phyloP scores from a whole-genome alignment of 2,329 filamentous ascomycete genomes.

The Ophiostoma montium region DNA sequence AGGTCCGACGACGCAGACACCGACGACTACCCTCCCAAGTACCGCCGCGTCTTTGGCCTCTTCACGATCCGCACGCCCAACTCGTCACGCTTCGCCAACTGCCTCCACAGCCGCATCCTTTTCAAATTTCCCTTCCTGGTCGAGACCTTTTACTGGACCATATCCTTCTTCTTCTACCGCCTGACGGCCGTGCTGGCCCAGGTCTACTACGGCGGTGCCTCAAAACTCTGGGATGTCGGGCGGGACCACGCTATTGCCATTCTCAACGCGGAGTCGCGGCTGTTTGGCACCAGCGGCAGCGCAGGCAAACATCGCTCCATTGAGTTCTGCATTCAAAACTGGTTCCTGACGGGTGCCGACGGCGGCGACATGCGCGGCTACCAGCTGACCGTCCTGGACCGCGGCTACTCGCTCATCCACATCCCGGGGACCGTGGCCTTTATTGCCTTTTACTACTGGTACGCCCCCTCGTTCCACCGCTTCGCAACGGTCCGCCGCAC shows the following conservation, averaged over 20 bases:
- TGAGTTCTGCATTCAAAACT: slow-evolving; percentile 30
- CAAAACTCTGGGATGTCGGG: slow-evolving; percentile 29
- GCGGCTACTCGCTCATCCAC: slow-evolving; percentile 34
- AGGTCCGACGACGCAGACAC: not conserved
- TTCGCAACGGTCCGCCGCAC: slow-evolving; percentile 25
- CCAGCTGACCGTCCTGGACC: slow-evolving; percentile 31
- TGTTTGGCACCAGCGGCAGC: slow-evolving; percentile 15
- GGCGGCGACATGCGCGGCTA: slow-evolving; percentile 20
- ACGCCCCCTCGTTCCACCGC: slow-evolving; percentile 27
- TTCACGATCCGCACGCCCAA: slow-evolving; percentile 33
- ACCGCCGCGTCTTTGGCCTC: slow-evolving; percentile 15
- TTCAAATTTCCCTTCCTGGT: slow-evolving; percentile 54
- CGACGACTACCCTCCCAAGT: not conserved
- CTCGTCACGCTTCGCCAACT: slow-evolving; percentile 40
- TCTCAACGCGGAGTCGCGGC: slow-evolving; percentile 25
- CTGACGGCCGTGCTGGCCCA: slow-evolving; percentile 39
- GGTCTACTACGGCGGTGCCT: slow-evolving; percentile 34
- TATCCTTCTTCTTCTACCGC: slow-evolving; percentile 51
- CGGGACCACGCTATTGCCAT: slow-evolving; percentile 29
- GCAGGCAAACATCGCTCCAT: slow-evolving; percentile 22
- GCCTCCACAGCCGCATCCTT: slow-evolving; percentile 44
- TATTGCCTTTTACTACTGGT: slow-evolving; percentile 50
- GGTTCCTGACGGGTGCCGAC: slow-evolving; percentile 28
- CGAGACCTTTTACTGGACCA: slow-evolving; percentile 61
- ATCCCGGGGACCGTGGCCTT: slow-evolving; percentile 40